Conservation (phyloP, 139 green algal genomes). For the Picochlorum sp. region DNA sequence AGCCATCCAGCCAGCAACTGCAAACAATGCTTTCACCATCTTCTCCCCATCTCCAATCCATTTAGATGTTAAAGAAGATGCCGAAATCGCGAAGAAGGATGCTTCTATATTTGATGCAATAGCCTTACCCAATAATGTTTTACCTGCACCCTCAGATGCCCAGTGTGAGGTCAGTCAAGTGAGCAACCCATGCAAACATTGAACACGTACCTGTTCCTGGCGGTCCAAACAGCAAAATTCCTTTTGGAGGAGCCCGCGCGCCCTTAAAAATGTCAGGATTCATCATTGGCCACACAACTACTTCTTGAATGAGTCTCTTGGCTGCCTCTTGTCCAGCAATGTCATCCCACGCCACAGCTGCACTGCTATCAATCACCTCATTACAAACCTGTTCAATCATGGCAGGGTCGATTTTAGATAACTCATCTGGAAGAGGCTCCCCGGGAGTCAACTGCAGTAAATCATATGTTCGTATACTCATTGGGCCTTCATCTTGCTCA, state of each 20-base stretch:
- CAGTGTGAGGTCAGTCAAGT: too few species aligned
- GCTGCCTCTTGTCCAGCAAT: constrained; percentile 67
- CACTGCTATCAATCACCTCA: constrained; percentile 53
- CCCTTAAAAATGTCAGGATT: constrained; percentile 90
- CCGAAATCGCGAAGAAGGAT: constrained; percentile 97
- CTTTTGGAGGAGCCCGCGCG: constrained; percentile 70
- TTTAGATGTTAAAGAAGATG: constrained; percentile 91
- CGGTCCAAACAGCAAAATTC: constrained; percentile 87
- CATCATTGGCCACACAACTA: constrained; percentile 94
- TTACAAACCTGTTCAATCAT: constrained; percentile 66
- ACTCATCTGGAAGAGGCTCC: constrained; percentile 48
- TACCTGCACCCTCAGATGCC: constrained; percentile 43
- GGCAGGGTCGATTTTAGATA: constrained; percentile 48
- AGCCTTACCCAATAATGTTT: constrained; percentile 93
- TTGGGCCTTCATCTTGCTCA: constrained; percentile 13
- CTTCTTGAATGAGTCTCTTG: constrained; percentile 85
- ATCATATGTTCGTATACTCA: constrained; percentile 6
- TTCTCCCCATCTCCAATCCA: constrained; percentile 99
- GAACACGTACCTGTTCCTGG: constrained; percentile 39
- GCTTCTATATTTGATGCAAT: constrained; percentile 90
- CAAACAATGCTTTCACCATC: constrained; percentile 87
- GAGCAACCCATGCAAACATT: too few species aligned
- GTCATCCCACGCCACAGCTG: constrained; percentile 47
- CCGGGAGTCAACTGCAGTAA: constrained; percentile 18
- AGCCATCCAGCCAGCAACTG: constrained; percentile 71